Evolutionary conservation across 257 asterid species (phyloP).

Genomic region (Coffea eugenioides): DNA sequence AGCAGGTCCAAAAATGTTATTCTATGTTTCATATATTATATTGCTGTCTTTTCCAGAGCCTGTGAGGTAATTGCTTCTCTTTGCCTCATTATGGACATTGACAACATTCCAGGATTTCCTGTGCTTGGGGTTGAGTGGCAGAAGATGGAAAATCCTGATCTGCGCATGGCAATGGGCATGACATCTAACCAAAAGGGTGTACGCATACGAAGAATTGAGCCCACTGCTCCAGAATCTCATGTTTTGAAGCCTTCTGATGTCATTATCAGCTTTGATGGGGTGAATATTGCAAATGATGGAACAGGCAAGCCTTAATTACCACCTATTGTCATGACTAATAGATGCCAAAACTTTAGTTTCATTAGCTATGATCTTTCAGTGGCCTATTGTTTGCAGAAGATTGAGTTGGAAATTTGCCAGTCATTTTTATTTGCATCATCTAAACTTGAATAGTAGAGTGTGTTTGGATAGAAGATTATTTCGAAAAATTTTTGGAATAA

Average conservation of each 20-base stretch:
- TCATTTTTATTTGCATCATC: not conserved
- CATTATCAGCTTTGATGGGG: not conserved
- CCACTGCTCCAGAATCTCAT: not conserved
- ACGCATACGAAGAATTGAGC: not conserved
- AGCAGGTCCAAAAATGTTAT: not conserved
- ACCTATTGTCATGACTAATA: not conserved
- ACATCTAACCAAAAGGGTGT: not conserved
- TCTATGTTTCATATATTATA: too few species aligned
- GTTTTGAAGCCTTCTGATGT: not conserved
- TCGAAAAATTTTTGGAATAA: too few species aligned
- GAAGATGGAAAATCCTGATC: not conserved
- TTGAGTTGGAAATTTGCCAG: not conserved
- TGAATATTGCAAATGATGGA: not conserved
- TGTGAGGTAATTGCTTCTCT: not conserved
- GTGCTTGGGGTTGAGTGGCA: not conserved
- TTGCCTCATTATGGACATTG: not conserved
- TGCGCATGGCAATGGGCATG: not conserved
- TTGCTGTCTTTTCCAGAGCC: not conserved
- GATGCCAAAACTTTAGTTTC: not conserved
- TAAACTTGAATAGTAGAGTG: not conserved
- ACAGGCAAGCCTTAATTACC: not conserved
- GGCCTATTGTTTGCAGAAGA: not conserved
- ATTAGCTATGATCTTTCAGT: too few species aligned
- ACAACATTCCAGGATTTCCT: not conserved
- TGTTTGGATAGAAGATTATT: too few species aligned